Evolutionary conservation across 2,329 filamentous ascomycete genomes (phyloP).

Genomic region (Emergomyces africanus): DNA sequence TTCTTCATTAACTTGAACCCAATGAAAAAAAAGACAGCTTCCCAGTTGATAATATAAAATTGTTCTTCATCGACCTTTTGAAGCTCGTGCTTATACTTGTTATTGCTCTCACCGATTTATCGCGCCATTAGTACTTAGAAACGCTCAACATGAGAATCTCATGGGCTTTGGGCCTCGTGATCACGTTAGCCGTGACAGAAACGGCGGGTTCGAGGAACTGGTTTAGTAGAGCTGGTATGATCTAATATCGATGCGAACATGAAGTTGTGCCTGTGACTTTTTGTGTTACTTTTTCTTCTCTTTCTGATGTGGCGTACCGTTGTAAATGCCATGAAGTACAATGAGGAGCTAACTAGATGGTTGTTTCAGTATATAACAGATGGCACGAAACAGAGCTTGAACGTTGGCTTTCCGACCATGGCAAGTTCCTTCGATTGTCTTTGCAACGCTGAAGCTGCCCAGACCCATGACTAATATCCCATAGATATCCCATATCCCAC

Average conservation of each 20-base stretch:
- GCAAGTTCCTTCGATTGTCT: slow-evolving; percentile 12
- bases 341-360: slow-evolving; percentile 10
- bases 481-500: slow-evolving; percentile 71
- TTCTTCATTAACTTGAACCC: not conserved
- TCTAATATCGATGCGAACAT: slow-evolving; percentile 6
- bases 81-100: not conserved
- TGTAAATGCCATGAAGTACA: not conserved
- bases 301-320: not conserved
- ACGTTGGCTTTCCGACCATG: slow-evolving; percentile 87
- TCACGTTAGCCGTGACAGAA: slow-evolving; percentile 56
- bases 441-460: not conserved
- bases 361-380: slow-evolving; percentile 73
- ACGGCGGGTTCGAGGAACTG: slow-evolving; percentile 62
- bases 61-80: not conserved
- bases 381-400: slow-evolving; percentile 98
- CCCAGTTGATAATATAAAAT: not conserved
- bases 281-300: not conserved
- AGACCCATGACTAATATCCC: not conserved
- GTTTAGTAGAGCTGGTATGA: slow-evolving; percentile 75
- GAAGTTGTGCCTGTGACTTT: not conserved
- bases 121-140: not conserved
- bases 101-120: not conserved
- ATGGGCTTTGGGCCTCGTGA: slow-evolving; percentile 53
- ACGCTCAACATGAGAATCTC: slow-evolving; percentile 62
- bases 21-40: not conserved